A percentile compares a stretch with the other conserved stretches of the same genome.
These are phyloP conservation scores for Coemansia furcata DNA, from an alignment of 192 early-diverging fungal species.

Conservation along the genomic window DNA sequence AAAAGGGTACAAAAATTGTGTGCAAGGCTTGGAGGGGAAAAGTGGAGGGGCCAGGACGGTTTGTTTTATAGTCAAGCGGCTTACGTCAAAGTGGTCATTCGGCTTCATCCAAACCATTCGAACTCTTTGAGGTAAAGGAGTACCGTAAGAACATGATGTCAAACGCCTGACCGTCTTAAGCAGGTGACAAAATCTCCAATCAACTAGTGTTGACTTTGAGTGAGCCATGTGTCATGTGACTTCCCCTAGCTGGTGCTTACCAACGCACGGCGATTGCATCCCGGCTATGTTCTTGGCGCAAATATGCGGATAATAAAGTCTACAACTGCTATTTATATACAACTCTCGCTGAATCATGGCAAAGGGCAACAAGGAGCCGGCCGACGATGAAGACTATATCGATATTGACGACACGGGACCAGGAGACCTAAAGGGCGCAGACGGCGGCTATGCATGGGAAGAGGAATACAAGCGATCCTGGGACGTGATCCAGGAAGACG, in stretches of 20 bases:
- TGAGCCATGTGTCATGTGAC: not conserved
- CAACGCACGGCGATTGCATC: not conserved
- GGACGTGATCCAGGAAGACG: slow-evolving; percentile 90
- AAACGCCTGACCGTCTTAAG: no score
- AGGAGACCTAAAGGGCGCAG: slow-evolving; percentile 43
- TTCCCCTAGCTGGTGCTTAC: not conserved
- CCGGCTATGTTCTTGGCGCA: not conserved
- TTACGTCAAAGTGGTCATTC: no score
- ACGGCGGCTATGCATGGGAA: slow-evolving; percentile 86
- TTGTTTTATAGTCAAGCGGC: no score
- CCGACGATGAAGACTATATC: slow-evolving; percentile 38
- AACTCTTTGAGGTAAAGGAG: no score
- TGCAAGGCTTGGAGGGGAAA: not conserved
- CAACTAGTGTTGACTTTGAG: no score
- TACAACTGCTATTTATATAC: not conserved
- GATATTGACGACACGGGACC: slow-evolving; percentile 50
- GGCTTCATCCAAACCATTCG: no score
- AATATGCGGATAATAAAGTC: not conserved
- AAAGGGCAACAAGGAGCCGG: slow-evolving; percentile 7
- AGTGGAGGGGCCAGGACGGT: no score
- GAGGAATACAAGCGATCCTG: slow-evolving; percentile 95
- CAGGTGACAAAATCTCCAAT: no score
- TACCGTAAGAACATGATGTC: no score
- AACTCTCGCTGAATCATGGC: slow-evolving; percentile 5
- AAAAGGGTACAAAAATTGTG: not conserved